These are phyloP conservation scores for Plasmodium relictum DNA, from an alignment of 169 alveolate species.

Conservation along the genomic window DNA sequence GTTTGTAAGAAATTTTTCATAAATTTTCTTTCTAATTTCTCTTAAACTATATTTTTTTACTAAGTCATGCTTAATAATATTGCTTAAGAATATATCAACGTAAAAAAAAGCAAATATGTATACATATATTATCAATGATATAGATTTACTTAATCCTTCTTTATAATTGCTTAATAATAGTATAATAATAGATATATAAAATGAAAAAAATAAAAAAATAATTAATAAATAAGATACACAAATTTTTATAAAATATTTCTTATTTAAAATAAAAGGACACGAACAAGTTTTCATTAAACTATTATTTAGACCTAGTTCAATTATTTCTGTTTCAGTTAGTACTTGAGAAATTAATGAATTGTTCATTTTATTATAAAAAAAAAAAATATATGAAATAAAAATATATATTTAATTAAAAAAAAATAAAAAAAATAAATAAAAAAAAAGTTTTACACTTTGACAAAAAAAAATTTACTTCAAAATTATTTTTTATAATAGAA, in stretches of 20 bases:
- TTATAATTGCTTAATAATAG: neutral
- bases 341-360: slow-evolving; percentile 54
- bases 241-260: slow-evolving; percentile 26
- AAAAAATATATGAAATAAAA: neutral
- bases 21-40: slow-evolving; percentile 48
- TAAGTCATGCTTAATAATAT: slow-evolving; percentile 28
- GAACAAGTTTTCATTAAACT: slow-evolving; percentile 56
- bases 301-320: slow-evolving; percentile 42
- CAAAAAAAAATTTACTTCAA: no score
- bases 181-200: slow-evolving; percentile 30
- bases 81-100: slow-evolving; percentile 47
- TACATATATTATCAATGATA: slow-evolving; percentile 26
- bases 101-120: slow-evolving; percentile 51
- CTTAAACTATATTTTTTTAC: slow-evolving; percentile 36
- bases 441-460: no score
- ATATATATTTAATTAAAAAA: no score
- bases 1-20: slow-evolving; percentile 3
- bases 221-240: slow-evolving; percentile 39
- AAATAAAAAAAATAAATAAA: no score
- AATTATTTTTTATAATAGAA: no score
- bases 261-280: slow-evolving; percentile 48
- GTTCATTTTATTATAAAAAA: neutral
- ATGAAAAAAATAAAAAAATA: slow-evolving; percentile 45
- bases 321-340: slow-evolving; percentile 65
- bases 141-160: slow-evolving; percentile 20